Evolutionary conservation across 1,284 basidiomycete genomes (phyloP).

Genomic region (Leccinum pallidistipes): DNA sequence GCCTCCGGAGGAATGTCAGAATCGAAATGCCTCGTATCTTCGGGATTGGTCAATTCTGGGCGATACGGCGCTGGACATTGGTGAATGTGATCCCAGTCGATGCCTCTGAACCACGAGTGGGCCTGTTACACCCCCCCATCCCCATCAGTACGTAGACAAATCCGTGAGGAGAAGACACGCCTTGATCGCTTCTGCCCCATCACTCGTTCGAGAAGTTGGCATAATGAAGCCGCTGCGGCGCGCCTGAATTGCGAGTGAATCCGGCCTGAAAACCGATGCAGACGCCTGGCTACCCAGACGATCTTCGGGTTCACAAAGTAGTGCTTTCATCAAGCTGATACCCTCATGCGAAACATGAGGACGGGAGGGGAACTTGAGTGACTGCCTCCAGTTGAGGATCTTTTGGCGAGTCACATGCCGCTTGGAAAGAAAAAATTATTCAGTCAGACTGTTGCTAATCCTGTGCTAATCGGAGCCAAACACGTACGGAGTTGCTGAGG

Average conservation of each 20-base stretch:
- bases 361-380: conserved; percentile 83
- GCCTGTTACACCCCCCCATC: conserved; percentile 44
- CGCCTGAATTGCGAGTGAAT: conserved; percentile 73
- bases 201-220: conserved; percentile 52
- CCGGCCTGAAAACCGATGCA: conserved; percentile 69
- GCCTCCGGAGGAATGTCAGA: conserved; percentile 91
- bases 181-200: conserved; percentile 90
- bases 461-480: conserved; percentile 19
- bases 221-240: conserved; percentile 74
- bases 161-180: conserved; percentile 39
- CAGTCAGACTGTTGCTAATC: conserved; percentile 19
- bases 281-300: conserved; percentile 78
- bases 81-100: conserved; percentile 85
- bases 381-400: conserved; percentile 90
- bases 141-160: conserved; percentile 26
- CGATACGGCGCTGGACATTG: conserved; percentile 82
- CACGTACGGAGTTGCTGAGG: conserved; percentile 80
- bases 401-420: conserved; percentile 89
- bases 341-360: conserved; percentile 86
- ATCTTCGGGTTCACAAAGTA: conserved; percentile 94
- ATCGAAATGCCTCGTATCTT: conserved; percentile 90
- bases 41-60: conserved; percentile 76
- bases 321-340: conserved; percentile 80
- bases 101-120: conserved; percentile 85
- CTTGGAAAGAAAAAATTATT: conserved; percentile 38